phyloP scores from a whole-genome alignment of 2,329 filamentous ascomycete species.

The Venturia carpophila region DNA sequence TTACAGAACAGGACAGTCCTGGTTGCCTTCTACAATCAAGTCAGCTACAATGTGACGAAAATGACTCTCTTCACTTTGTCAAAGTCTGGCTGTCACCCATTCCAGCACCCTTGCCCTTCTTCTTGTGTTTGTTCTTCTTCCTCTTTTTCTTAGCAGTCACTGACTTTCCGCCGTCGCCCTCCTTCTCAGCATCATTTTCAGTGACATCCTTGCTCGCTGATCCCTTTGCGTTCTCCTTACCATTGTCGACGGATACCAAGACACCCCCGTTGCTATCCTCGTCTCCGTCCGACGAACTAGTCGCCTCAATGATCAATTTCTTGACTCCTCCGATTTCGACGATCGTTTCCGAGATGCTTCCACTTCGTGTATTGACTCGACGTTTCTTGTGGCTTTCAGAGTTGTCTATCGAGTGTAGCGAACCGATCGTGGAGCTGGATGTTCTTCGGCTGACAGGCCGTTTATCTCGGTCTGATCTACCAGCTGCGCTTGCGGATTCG shows the following conservation, averaged over 20 bases:
- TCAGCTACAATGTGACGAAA: not conserved
- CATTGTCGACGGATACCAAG: constrained; percentile 22
- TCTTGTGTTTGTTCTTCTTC: constrained; percentile 30
- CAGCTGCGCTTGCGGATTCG: not conserved
- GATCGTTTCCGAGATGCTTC: constrained; percentile 73
- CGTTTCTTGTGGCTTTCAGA: constrained; percentile 25
- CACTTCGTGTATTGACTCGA: constrained; percentile 54
- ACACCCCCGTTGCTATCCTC: constrained; percentile 23
- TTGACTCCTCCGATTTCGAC: constrained; percentile 65
- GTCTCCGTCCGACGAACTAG: constrained; percentile 45
- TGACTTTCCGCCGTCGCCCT: constrained; percentile 21
- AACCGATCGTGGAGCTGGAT: constrained; percentile 7
- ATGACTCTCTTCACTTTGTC: not conserved
- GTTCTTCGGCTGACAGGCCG: not conserved
- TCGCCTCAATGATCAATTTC: constrained; percentile 68
- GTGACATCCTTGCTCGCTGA: constrained; percentile 13
- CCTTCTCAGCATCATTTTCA: constrained; percentile 21
- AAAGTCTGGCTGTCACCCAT: constrained; percentile 6
- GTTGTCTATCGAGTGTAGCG: constrained; percentile 12
- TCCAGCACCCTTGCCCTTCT: constrained; percentile 20
- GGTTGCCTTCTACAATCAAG: not conserved
- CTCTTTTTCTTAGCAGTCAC: constrained; percentile 26
- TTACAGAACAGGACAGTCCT: not conserved
- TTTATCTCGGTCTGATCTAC: not conserved
- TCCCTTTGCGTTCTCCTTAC: constrained; percentile 22